These are phyloP conservation scores for Ascodesmis nigricans DNA, from an alignment of 495 filamentous ascomycete genomes.

Conservation along the genomic window DNA sequence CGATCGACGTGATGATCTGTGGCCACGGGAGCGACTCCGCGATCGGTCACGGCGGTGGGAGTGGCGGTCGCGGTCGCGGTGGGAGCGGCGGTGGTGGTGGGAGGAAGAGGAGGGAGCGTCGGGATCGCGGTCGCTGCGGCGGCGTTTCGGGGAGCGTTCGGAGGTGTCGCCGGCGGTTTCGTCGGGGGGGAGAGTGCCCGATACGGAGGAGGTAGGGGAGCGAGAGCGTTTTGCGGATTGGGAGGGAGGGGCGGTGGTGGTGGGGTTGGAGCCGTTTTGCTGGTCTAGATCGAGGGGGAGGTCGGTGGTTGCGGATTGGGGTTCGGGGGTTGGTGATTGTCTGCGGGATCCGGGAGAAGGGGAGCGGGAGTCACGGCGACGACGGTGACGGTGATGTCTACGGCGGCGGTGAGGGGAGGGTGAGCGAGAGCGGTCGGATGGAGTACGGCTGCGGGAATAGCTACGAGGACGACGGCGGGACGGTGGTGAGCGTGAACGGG, in stretches of 20 bases:
- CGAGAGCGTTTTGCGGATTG: no score
- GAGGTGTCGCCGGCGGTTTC: no score
- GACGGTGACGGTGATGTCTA: not conserved
- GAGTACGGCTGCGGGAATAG: no score
- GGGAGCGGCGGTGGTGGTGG: conserved; percentile 27
- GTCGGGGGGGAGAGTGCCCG: no score
- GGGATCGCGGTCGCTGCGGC: conserved; percentile 7
- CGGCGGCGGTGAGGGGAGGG: not conserved
- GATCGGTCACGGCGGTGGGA: conserved; percentile 27
- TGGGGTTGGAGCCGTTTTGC: conserved; percentile 8
- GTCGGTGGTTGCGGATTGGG: no score
- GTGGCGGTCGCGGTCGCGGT: conserved; percentile 27
- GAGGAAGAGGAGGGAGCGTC: conserved; percentile 17
- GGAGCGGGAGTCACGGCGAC: conserved; percentile 1
- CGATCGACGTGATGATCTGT: conserved; percentile 8
- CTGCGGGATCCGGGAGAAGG: not conserved
- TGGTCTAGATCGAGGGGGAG: no score
- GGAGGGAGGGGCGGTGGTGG: conserved; percentile 5
- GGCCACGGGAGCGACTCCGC: conserved; percentile 27
- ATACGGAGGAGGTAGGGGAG: no score
- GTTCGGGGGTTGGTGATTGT: no score
- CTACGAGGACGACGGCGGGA: not conserved
- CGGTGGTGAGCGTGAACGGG: not conserved
- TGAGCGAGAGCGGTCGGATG: no score
- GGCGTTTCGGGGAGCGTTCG: conserved; percentile 10